Evolutionary conservation across 306 rosid genomes (phyloP).

Genomic region (Gillenia trifoliata): DNA sequence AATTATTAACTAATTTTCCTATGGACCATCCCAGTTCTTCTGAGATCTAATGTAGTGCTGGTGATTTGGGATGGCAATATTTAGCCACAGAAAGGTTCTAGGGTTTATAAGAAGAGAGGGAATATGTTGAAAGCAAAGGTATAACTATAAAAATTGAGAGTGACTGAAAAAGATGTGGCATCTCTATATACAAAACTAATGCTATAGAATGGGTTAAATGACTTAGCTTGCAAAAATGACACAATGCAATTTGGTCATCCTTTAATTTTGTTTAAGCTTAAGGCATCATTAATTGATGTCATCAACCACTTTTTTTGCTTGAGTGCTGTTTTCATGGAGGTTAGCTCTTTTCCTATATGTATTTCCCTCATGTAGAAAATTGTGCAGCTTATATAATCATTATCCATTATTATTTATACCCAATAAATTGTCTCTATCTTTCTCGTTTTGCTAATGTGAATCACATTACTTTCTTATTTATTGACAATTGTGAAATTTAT

Average conservation of each 20-base stretch:
- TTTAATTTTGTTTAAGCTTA: constrained; percentile 30
- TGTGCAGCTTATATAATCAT: not conserved
- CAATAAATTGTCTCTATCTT: not conserved
- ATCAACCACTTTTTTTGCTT: constrained; percentile 57
- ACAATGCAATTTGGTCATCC: constrained; percentile 25
- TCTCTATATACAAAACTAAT: constrained; percentile 34
- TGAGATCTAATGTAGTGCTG: not conserved
- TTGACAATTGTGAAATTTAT: no score
- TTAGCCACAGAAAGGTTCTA: not conserved
- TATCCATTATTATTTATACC: not conserved
- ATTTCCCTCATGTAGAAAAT: constrained; percentile 23
- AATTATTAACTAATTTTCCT: not conserved
- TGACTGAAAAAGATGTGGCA: constrained; percentile 63
- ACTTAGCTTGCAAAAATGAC: constrained; percentile 84
- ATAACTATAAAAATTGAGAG: constrained; percentile 28
- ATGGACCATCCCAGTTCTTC: not conserved
- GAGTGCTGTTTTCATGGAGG: constrained; percentile 39
- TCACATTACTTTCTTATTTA: constrained; percentile 8
- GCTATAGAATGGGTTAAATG: constrained; percentile 21
- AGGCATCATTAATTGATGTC: constrained; percentile 19
- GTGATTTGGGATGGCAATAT: not conserved
- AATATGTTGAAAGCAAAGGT: constrained; percentile 58
- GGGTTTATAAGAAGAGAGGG: constrained; percentile 13
- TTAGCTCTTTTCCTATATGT: constrained; percentile 46
- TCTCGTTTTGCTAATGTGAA: not conserved